Base-by-base conservation (phyloP, 1,284 basidiomycete species). In the Ustilago xerochloae region DNA sequence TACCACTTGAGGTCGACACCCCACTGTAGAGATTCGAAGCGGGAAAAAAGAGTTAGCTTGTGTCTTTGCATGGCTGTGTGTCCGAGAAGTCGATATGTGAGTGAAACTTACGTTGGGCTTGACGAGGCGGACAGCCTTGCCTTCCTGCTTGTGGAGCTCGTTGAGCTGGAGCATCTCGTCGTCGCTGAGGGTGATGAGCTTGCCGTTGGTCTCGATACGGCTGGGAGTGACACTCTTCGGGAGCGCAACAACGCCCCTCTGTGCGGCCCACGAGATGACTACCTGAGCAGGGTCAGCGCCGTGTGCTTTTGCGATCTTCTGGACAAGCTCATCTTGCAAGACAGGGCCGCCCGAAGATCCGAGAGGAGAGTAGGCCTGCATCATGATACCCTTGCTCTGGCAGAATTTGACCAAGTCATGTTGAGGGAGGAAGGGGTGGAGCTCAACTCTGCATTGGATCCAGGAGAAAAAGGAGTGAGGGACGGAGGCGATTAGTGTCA, bases 341-440 rank as follows among this genome's bases (percentile, higher is more conserved):
- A 79, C 64, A 6, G 72, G 68, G 12, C 60, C 64, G 24, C 66
- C 74, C 4, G 63, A 75, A 6, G 67, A 72, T 13, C 78, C 78
- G n/a, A 80, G 69, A 6, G 78, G 78, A 30, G 71, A 75, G 65
- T 80, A 80, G 30, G 77, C 77, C 41, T 79, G 63, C 28, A 60
- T 54, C 16, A 63, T 15, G 33, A 75, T 78, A 32, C 66, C 68
- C 35, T 51, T 49, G 45, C 29, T 13, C 55, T 87, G 63, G 75
- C 90, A 91, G 85, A 89, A 86, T 60, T 93, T 85, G 35, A 95
- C 87, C 29, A 95, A 87, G 77, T 93, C 91, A 0, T 90, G 90
- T 84, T 95, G 93, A 18, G 93, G 91, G 45, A 77, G 66, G 62
- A 66, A 75, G 35, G 72, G 70, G 48, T 79, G 77, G n/a, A 74